These are phyloP conservation scores for Ogataea trehaloabstinens DNA, from an alignment of 805 yeast species.

Conservation along the genomic window DNA sequence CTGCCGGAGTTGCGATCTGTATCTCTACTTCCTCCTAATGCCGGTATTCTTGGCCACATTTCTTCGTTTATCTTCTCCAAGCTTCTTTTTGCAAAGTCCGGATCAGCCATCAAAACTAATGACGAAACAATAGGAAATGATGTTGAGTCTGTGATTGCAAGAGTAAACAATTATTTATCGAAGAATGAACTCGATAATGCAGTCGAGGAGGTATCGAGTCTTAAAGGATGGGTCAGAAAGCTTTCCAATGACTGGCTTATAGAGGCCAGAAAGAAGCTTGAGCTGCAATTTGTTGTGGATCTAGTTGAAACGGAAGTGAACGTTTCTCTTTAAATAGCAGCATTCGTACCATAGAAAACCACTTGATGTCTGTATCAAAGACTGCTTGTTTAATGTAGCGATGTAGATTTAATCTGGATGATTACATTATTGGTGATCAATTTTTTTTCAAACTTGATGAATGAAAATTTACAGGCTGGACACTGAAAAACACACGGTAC, in stretches of 20 bases:
- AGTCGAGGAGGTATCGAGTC: slow-evolving; percentile 83
- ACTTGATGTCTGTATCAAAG: no score
- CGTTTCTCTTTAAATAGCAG: slow-evolving; percentile 24
- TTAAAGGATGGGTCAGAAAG: slow-evolving; percentile 91
- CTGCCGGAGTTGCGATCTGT: slow-evolving; percentile 87
- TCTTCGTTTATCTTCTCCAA: slow-evolving; percentile 76
- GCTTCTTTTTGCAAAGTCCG: slow-evolving; percentile 73
- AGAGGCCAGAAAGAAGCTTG: slow-evolving; percentile 87
- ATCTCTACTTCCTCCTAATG: slow-evolving; percentile 87
- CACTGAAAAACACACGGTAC: no score
- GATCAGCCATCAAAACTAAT: slow-evolving; percentile 51
- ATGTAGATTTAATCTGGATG: no score
- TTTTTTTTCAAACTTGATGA: no score
- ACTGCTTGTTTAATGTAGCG: no score
- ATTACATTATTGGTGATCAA: no score
- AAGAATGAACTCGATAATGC: slow-evolving; percentile 83
- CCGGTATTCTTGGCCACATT: slow-evolving; percentile 91
- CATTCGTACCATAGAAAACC: no score
- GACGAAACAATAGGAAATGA: slow-evolving; percentile 57
- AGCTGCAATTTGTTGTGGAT: slow-evolving; percentile 75
- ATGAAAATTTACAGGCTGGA: no score
- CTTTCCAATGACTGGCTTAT: slow-evolving; percentile 89
- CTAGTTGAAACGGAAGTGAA: slow-evolving; percentile 66
- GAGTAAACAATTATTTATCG: slow-evolving; percentile 72
- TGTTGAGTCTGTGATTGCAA: slow-evolving; percentile 82